A percentile compares a stretch with the other conserved stretches of the same genome.
These are phyloP conservation scores for Cenococcum geophilum DNA, from an alignment of 495 filamentous ascomycete genomes.

Conservation along the genomic window DNA sequence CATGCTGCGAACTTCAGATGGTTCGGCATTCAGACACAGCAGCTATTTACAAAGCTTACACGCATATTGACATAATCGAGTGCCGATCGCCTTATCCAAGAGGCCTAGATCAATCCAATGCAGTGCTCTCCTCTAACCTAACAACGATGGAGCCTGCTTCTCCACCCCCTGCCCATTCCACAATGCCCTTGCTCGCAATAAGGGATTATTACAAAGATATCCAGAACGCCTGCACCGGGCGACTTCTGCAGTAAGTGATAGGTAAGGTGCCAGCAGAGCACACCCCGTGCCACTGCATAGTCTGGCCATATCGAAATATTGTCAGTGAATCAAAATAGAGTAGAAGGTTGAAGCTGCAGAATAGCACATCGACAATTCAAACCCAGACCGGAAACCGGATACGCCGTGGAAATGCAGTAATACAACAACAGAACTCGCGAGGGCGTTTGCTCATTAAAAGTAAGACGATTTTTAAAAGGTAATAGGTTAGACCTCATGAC, in stretches of 20 bases:
- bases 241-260: neutral
- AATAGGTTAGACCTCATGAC: slow-evolving; percentile 33
- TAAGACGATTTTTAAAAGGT: neutral
- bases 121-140: no score
- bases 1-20: no score
- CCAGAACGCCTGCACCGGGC: neutral
- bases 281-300: neutral
- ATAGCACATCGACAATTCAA: neutral
- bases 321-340: neutral
- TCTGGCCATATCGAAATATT: neutral
- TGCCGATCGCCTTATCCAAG: no score
- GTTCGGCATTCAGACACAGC: no score
- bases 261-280: neutral
- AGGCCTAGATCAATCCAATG: no score
- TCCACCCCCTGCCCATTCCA: neutral
- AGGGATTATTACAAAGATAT: neutral
- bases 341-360: neutral
- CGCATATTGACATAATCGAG: no score
- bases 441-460: neutral
- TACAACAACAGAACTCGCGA: neutral
- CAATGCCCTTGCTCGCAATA: neutral
- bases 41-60: no score
- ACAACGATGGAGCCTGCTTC: no score
- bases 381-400: neutral
- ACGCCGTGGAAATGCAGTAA: neutral